phyloP scores from a whole-genome alignment of 108 stramenopile genomes.

The Cyclotella cryptica region DNA sequence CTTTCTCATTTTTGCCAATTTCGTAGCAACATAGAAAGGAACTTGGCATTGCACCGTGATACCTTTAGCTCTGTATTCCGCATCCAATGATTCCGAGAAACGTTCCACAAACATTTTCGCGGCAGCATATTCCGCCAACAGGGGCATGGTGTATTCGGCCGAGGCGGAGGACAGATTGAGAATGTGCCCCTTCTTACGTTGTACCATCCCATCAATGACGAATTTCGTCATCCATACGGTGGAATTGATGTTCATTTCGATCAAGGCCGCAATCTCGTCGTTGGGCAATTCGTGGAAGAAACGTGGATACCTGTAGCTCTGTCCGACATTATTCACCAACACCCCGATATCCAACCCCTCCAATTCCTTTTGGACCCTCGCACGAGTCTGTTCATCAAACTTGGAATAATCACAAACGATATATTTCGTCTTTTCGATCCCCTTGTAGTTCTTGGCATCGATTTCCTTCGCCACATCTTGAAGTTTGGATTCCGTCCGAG shows the following conservation, averaged over 20 bases:
- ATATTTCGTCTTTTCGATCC: slow-evolving; percentile 80
- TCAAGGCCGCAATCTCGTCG: slow-evolving; percentile 71
- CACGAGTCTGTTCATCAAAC: slow-evolving; percentile 88
- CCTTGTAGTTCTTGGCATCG: slow-evolving; percentile 70
- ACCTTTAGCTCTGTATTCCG: slow-evolving; percentile 89
- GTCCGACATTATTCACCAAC: slow-evolving; percentile 99
- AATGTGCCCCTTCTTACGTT: slow-evolving; percentile 90
- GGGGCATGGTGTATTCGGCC: slow-evolving; percentile 91
- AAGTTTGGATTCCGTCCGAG: slow-evolving; percentile 96
- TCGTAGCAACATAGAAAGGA: slow-evolving; percentile 98
- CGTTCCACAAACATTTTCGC: slow-evolving; percentile 96
- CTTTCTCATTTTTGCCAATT: slow-evolving; percentile 97
- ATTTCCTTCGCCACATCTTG: slow-evolving; percentile 91
- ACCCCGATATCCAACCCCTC: slow-evolving; percentile 90
- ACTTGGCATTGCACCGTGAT: slow-evolving; percentile 96
- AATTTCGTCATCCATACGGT: slow-evolving; percentile 97
- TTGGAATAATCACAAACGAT: slow-evolving; percentile 95
- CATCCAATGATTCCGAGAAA: slow-evolving; percentile 92
- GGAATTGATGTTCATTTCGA: slow-evolving; percentile 96
- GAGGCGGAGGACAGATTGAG: slow-evolving; percentile 96
- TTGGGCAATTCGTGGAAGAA: slow-evolving; percentile 96
- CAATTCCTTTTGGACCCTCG: slow-evolving; percentile 70
- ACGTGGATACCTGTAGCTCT: slow-evolving; percentile 95
- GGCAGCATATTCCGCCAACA: slow-evolving; percentile 95
- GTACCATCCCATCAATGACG: slow-evolving; percentile 93